A percentile compares a stretch with the other conserved stretches of the same genome.
Conservation (phyloP, 768 basidiomycete species). For the Phanerochaete sordida region DNA sequence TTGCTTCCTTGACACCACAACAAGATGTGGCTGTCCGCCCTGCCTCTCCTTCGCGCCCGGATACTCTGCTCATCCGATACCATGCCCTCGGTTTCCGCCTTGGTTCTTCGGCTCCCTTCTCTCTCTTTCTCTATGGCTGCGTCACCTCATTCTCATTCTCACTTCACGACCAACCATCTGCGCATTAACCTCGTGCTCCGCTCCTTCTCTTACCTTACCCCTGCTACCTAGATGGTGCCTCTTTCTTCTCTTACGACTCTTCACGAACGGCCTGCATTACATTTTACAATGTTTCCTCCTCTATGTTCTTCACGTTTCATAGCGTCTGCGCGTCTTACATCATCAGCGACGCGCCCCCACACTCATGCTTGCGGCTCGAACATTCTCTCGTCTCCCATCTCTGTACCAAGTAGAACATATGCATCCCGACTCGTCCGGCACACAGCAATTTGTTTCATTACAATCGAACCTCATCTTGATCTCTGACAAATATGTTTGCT, state of each 20-base stretch:
- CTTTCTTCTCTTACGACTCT: background rate
- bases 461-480: background rate
- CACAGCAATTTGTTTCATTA: background rate
- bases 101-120: background rate
- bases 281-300: background rate
- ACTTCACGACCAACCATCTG: background rate
- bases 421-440: background rate
- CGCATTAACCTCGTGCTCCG: background rate
- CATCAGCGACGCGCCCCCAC: background rate
- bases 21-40: background rate
- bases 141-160: background rate
- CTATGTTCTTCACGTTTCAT: background rate
- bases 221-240: slow-evolving; percentile 4
- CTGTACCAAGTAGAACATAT: slow-evolving; percentile 1
- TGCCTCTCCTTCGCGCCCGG: background rate
- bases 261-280: background rate
- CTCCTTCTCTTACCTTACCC: background rate
- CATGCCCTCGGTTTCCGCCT: background rate
- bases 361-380: background rate
- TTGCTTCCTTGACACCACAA: background rate
- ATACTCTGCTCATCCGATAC: background rate
- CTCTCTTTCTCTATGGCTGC: background rate
- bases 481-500: background rate
- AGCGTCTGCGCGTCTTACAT: background rate
- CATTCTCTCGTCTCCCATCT: background rate